Evolutionary conservation across 2,329 filamentous ascomycete species (phyloP), one percentile per base, ranked within the genome.

Genomic region (Alternaria sp.): DNA sequence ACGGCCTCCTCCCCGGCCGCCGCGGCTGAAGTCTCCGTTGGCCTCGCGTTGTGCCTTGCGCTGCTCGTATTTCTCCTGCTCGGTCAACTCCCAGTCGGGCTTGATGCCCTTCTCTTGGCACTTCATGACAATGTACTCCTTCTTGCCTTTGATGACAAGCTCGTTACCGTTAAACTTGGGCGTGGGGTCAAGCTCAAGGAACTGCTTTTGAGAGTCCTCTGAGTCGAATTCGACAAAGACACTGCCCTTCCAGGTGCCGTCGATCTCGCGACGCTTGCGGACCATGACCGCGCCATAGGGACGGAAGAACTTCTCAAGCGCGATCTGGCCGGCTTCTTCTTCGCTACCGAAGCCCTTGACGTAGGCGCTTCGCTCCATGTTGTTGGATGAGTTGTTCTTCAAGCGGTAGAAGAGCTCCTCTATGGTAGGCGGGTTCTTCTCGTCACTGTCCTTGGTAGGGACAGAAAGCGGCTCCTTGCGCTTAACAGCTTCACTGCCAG

Each of bases 311-410:
- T 88, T 88, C 82, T 99, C 95, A 56, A 99, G 89, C 64, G 97
- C 92, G 77, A 97, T 92, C 79, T 98, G 95, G 28, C 93, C 94
- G 61, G 87, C 89, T 10, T 89, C 84, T n/a, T 85, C 84, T 80
- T 97, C 93, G 42, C 90, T 86, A 42, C 93, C 93, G 71, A 99
- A 99, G 49, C 93, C 94, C 84, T 98, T 99, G 70, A 86, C 92
- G 78, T 99, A 99, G 74, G 96, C 86, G 71, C 89, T 94, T 58
- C 89, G 85, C 58, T 86, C 84, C 78, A 93, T 89, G 56, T 86
- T 86, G 76, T 87, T 84, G 71, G 88, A 86, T 66, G 85, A 83
- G 28, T 84, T 84, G 63, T 81, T 79, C 59, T 83, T 77, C 84
- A 80, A 69, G 60, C 77, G 79, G 65, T 79, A 80, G 54, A 83